phyloP scores from a whole-genome alignment of 2,329 filamentous ascomycete species.

The Cladophialophora immunda region DNA sequence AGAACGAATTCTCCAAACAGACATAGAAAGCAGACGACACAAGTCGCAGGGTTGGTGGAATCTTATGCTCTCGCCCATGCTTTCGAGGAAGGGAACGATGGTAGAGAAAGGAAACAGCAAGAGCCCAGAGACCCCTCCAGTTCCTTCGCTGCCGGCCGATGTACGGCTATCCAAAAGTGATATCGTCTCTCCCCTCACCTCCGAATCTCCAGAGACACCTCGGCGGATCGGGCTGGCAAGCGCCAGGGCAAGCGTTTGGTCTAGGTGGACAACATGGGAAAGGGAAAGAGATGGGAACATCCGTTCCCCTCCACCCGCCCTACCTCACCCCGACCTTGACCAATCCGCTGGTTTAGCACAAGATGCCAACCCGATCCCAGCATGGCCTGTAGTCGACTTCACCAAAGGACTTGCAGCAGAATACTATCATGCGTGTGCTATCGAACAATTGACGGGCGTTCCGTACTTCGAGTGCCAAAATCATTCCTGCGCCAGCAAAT shows the following conservation, averaged over 20 bases:
- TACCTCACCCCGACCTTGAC: neutral
- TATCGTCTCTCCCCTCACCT: conserved; percentile 38
- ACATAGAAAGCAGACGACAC: conserved; percentile 44
- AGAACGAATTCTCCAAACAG: conserved; percentile 43
- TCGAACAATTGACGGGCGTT: conserved; percentile 52
- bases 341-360: neutral
- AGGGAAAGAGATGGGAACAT: conserved; percentile 26
- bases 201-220: conserved; percentile 49
- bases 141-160: conserved; percentile 26
- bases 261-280: conserved; percentile 41
- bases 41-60: conserved; percentile 62
- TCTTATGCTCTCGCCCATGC: conserved; percentile 55
- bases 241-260: conserved; percentile 39
- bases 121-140: conserved; percentile 22
- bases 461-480: conserved; percentile 56
- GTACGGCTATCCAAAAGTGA: conserved; percentile 17
- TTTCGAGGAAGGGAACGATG: conserved; percentile 50
- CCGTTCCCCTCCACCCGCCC: neutral
- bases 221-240: conserved; percentile 38
- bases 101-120: conserved; percentile 42
- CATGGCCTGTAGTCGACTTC: neutral
- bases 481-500: conserved; percentile 49
- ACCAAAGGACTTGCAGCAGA: conserved; percentile 40
- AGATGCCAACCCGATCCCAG: neutral
- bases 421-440: conserved; percentile 52